Conservation (phyloP, 2,329 filamentous ascomycete species). For the Pseudogymnoascus sp. region DNA sequence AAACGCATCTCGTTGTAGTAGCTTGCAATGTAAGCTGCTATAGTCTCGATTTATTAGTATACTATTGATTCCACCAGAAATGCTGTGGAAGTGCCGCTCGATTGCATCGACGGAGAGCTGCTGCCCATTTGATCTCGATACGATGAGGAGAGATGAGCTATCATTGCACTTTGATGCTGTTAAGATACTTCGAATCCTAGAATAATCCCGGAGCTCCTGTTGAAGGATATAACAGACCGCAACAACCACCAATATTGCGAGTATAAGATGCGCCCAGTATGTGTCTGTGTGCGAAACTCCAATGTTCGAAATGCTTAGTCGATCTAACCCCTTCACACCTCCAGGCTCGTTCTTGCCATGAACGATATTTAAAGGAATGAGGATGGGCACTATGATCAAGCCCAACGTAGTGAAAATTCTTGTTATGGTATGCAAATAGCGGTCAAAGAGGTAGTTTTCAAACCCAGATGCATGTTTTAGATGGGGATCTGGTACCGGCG, state of each 20-base stretch:
- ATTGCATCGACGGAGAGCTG: too few relatives aligned
- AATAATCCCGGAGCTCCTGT: too few relatives aligned
- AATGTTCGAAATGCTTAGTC: conserved; percentile 77
- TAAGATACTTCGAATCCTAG: too few relatives aligned
- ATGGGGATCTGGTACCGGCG: too few relatives aligned
- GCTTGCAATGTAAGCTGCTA: conserved; percentile 71
- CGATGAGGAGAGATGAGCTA: too few relatives aligned
- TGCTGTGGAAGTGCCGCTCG: too few relatives aligned
- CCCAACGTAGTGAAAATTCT: conserved; percentile 82
- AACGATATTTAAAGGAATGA: conserved; percentile 72
- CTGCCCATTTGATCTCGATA: too few relatives aligned
- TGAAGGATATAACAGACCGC: conserved; percentile 14
- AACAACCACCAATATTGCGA: too few relatives aligned
- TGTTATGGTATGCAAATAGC: conserved; percentile 73
- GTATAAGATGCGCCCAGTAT: too few relatives aligned
- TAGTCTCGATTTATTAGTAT: conserved; percentile 90
- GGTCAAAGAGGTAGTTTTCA: conserved; percentile 87
- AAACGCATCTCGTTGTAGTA: conserved; percentile 62
- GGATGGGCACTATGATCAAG: conserved; percentile 66
- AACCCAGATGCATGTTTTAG: too few relatives aligned
- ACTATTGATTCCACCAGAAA: conserved; percentile 41
- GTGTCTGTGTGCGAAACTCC: too few relatives aligned
- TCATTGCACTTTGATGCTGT: too few relatives aligned
- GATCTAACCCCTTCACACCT: conserved; percentile 62
- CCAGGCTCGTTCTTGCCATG: conserved; percentile 53